Percentiles rank a stretch among this genome's conserved stretches.
Conservation (phyloP, 2,329 filamentous ascomycete species). For the Lachnellula cervina region DNA sequence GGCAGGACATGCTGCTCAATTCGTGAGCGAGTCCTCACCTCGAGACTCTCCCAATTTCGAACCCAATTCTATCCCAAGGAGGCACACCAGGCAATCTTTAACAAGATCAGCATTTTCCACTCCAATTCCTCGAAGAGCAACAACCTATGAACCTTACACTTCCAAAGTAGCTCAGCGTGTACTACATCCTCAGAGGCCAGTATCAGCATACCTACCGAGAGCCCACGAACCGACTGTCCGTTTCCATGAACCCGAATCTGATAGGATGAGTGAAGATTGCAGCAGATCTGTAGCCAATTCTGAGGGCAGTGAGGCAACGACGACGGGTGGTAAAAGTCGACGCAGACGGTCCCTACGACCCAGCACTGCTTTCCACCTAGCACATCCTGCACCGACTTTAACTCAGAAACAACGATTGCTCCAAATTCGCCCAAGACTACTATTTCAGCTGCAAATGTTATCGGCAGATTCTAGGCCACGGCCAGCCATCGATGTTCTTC, state of each 20-base stretch:
- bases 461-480: conserved; percentile 54
- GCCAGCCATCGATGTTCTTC: conserved; percentile 70
- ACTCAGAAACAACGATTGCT: conserved; percentile 53
- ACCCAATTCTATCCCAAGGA: conserved; percentile 16
- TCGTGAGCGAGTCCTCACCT: conserved; percentile 24
- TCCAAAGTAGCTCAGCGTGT: conserved; percentile 11
- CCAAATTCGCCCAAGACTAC: conserved; percentile 60
- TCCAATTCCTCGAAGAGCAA: conserved; percentile 20
- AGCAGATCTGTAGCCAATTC: conserved; percentile 28
- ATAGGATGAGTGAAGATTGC: conserved; percentile 31
- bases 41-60: conserved; percentile 7
- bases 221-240: conserved; percentile 22
- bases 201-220: conserved; percentile 23
- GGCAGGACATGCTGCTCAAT: conserved; percentile 18
- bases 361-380: conserved; percentile 61
- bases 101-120: conserved; percentile 29
- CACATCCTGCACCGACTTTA: conserved; percentile 59
- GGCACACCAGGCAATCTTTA: conserved; percentile 18
- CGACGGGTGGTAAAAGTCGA: conserved; percentile 25
- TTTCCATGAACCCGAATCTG: conserved; percentile 27
- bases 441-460: conserved; percentile 69
- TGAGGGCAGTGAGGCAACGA: conserved; percentile 23
- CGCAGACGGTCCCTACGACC: conserved; percentile 46
- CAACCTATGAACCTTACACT: conserved; percentile 20
- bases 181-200: conserved; percentile 14